Evolutionary conservation across 192 early-diverging fungal species (phyloP).

Genomic region (Entomortierella lignicola): DNA sequence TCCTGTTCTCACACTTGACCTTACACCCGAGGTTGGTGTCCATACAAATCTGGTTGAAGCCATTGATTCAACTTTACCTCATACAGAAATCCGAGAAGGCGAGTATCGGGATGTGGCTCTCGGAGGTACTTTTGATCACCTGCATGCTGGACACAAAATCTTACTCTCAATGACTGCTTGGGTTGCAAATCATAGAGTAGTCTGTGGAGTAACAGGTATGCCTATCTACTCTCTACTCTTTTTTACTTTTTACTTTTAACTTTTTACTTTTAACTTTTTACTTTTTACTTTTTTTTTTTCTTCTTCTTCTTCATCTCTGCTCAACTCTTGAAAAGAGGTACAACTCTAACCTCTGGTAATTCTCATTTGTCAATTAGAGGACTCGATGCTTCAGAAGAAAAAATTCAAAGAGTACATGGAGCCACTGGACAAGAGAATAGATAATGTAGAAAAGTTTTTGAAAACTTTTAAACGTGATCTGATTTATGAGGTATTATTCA

Average conservation of each 20-base stretch:
- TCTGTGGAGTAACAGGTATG: slow-evolving; percentile 86
- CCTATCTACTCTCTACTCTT: too few species aligned
- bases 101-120: slow-evolving; percentile 70
- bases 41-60: slow-evolving; percentile 22
- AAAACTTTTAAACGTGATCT: slow-evolving; percentile 59
- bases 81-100: slow-evolving; percentile 22
- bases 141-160: slow-evolving; percentile 96
- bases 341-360: too few species aligned
- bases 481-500: slow-evolving; percentile 59
- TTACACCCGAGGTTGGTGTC: slow-evolving; percentile 2
- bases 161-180: slow-evolving; percentile 85
- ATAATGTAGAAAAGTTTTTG: slow-evolving; percentile 72
- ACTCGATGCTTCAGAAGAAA: slow-evolving; percentile 77
- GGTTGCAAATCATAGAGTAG: slow-evolving; percentile 68
- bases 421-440: slow-evolving; percentile 69
- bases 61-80: slow-evolving; percentile 12
- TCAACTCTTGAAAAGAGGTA: too few species aligned
- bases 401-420: slow-evolving; percentile 76
- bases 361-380: slow-evolving; percentile 54
- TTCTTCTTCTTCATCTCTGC: too few species aligned
- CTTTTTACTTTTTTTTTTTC: background rate
- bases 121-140: slow-evolving; percentile 98
- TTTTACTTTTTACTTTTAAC: too few species aligned
- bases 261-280: background rate
- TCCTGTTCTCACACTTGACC: slow-evolving; percentile 16